Conservation (phyloP, 2,329 filamentous ascomycete species). For the Mariannaea elegans region DNA sequence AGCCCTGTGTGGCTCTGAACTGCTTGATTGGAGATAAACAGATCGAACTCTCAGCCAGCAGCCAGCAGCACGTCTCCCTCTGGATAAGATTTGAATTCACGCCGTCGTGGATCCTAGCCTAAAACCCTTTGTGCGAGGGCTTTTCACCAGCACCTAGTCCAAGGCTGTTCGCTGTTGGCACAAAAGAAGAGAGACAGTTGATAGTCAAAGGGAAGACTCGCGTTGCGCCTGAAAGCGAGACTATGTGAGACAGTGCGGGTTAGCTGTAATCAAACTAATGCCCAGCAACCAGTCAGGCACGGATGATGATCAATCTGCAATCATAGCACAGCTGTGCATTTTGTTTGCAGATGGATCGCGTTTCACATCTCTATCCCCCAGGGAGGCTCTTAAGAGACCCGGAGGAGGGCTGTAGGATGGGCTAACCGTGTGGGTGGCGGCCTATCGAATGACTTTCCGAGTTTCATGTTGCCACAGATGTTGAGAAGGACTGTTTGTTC, state of each 20-base stretch:
- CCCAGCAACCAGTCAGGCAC: conserved; percentile 9
- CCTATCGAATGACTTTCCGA: conserved; percentile 6
- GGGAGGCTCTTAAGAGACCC: neutral
- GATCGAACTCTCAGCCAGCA: conserved; percentile 29
- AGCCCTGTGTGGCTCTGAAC: no score
- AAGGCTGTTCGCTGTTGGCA: neutral
- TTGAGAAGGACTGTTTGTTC: conserved; percentile 8
- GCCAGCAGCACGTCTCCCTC: conserved; percentile 22
- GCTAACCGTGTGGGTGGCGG: no score
- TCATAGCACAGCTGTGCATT: neutral
- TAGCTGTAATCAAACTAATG: conserved; percentile 16
- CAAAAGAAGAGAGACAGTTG: conserved; percentile 2
- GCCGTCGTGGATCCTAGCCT: conserved; percentile 23
- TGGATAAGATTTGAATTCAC: conserved; percentile 29
- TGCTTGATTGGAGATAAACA: conserved; percentile 18
- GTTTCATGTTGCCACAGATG: conserved; percentile 16
- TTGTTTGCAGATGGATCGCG: neutral
- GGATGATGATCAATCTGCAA: conserved; percentile 3
- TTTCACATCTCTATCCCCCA: conserved; percentile 3
- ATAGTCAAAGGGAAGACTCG: neutral
- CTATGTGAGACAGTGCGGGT: conserved; percentile 12
- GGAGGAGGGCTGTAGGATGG: no score
- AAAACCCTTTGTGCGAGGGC: conserved; percentile 25
- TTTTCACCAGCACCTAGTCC: conserved; percentile 16
- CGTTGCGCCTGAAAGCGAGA: conserved; percentile 8